phyloP scores from a whole-genome alignment of 176 grass and related monocot genomes.

The Thalia dealbata region DNA sequence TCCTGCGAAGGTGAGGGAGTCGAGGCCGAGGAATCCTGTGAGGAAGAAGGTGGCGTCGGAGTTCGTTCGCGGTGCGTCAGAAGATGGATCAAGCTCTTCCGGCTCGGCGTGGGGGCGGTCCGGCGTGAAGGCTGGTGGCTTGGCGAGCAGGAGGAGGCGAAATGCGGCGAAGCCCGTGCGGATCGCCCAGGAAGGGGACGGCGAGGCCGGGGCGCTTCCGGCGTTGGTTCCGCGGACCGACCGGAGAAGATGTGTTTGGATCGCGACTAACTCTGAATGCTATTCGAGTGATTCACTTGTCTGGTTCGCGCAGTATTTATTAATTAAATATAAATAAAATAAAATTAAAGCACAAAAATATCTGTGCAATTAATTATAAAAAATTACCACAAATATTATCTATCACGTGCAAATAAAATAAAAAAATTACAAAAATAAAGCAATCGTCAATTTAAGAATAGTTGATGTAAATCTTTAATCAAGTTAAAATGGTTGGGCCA shows the following conservation, averaged over 20 bases:
- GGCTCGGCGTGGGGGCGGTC: background rate
- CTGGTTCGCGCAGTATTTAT: too few species aligned
- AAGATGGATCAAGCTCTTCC: background rate
- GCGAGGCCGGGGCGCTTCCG: background rate
- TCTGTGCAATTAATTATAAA: too few species aligned
- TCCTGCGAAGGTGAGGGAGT: background rate
- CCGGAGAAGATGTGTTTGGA: constrained; percentile 47
- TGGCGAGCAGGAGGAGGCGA: background rate
- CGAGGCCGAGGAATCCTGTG: background rate
- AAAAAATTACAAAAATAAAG: too few species aligned
- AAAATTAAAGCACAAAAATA: too few species aligned
- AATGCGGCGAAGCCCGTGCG: background rate
- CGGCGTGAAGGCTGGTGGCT: background rate
- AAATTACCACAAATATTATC: too few species aligned
- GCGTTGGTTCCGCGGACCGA: background rate
- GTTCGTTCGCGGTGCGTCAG: background rate
- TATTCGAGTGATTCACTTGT: too few species aligned
- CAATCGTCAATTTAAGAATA: too few species aligned
- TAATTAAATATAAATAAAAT: too few species aligned
- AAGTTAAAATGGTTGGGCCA: too few species aligned
- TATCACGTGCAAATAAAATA: too few species aligned
- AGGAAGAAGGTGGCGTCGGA: background rate
- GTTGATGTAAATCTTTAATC: too few species aligned
- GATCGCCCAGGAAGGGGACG: background rate
- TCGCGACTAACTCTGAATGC: constrained; percentile 28